Base-by-base conservation (phyloP, 1,284 basidiomycete species). In the Porogramme epimiltina region DNA sequence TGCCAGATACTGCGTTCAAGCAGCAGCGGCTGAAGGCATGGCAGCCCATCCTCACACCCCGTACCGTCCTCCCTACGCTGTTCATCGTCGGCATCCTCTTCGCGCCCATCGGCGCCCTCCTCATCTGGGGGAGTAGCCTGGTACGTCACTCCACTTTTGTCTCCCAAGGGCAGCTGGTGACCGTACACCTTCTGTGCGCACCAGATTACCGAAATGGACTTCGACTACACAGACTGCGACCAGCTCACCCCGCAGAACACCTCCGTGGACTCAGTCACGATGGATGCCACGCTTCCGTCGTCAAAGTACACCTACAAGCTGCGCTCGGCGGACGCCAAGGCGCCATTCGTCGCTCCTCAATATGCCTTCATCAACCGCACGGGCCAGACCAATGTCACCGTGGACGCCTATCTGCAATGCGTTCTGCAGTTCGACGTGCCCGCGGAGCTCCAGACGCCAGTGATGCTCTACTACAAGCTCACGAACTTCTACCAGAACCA, bases 11-110 rank as follows among this genome's bases (percentile, higher is more conserved):
- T 46, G 96, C 96, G 40, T 98, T 98, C 84, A 98, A 98, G 76
- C 97, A 99, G 72, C 97, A 99, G 73, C 91, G 97, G 51, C 83
- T 99, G 67, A 98, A 98, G 76, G 97, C 97, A 65, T 99, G 97
- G 97, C 97, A 99, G 79, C 97, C 97, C 18, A 98, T 99, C 68
- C 81, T 99, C 38, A 98, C 96, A 0, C 97, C 97, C 3, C 94
- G 94, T 72, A 96, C 95, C 1, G 97, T 99, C 15, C 81, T 99
- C 11, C 97, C 97, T 4, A 96, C 95, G 2, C 83, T 99, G 47
- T 97, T 99, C 73, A 84, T 98, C 64, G 85, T 98, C 64, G 96
- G 93, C 44, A 79, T 98, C 62, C 75, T 98, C 62, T 99, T 99
- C 68, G 95, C 93, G 1, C 95, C 95, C 51, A 95, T 99, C 63